Base-by-base conservation (phyloP, 2,329 filamentous ascomycete genomes). In the Aspergillus viridinutans region DNA sequence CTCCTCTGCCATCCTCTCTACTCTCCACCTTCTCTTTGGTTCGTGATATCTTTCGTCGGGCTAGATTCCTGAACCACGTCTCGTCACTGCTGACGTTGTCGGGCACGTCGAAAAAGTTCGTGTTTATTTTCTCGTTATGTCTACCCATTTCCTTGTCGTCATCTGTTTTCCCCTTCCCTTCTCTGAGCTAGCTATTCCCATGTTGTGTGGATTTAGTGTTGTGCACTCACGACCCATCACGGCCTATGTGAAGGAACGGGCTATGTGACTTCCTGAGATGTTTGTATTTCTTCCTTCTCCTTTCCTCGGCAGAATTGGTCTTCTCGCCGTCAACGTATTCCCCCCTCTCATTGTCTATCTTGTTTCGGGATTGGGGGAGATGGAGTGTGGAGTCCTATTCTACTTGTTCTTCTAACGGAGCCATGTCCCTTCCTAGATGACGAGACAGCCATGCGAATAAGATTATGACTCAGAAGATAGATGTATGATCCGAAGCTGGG, bases 51-150 rank as follows among this genome's bases (percentile, higher is more conserved):
- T 61, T 60, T 62, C 61, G 56, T 66, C 60, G 61, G 66, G 61
- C 68, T 70, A 67, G 65, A 64, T 67, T 58, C 61, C 53, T 58
- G 65, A 66, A 66, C 65, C 53, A 62, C 62, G 64, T 68, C 67
- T 71, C 67, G 69, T 70, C 64, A 62, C 66, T 64, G 65, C 66
- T 67, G 62, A 63, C 62, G 64, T 72, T 68, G 66, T 69, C 64
- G 61, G 69, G 64, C 69, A 69, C 62, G 71, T 69, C 65, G 66
- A 74, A 73, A 47, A 73, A 72, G 70, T 73, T 72, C 69, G 50
- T 60, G 57, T 53, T 38, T 23, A 54, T 58, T 50, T 50, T 49
- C 28, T 52, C 58, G 35, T 51, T 48, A 49, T 52, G 57, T 61
- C 62, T 59, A 55, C 59, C 53, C 56, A 58, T 58, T 57, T 56